phyloP scores from a whole-genome alignment of 495 filamentous ascomycete genomes.

The Penicillium macrosclerotiorum region DNA sequence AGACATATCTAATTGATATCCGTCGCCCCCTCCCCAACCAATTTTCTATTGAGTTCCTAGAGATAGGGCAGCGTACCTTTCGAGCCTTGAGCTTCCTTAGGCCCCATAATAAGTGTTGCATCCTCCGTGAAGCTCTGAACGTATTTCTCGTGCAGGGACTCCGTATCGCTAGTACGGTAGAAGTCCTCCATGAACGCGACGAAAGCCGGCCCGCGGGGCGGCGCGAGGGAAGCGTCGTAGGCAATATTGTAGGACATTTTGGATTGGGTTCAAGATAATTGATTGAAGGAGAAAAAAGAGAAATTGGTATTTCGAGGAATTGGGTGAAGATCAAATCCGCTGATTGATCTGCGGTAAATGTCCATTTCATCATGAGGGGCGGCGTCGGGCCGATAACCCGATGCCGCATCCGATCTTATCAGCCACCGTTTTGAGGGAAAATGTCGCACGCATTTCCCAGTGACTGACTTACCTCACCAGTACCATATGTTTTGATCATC shows the following conservation, averaged over 20 bases:
- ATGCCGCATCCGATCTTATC: conserved; percentile 26
- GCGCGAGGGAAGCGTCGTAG: conserved; percentile 29
- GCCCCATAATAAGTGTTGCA: conserved; percentile 57
- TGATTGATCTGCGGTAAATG: conserved; percentile 1
- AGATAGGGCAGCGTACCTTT: conserved; percentile 37
- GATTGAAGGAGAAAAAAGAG: not conserved
- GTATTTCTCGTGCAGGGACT: conserved; percentile 55
- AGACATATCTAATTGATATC: too few species aligned
- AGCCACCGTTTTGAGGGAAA: not conserved
- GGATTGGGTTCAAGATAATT: not conserved
- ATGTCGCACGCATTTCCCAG: too few species aligned
- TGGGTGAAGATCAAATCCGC: not conserved
- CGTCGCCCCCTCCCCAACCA: too few species aligned
- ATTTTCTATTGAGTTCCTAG: not conserved
- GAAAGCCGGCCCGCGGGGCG: conserved; percentile 32
- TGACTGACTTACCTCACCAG: too few species aligned
- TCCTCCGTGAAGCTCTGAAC: conserved; percentile 52
- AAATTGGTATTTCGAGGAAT: too few species aligned
- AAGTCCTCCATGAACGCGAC: conserved; percentile 54
- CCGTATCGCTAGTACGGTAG: conserved; percentile 57
- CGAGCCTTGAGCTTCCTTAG: conserved; percentile 48
- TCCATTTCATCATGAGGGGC: conserved; percentile 15
- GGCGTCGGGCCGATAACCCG: conserved; percentile 14
- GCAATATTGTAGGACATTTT: conserved; percentile 42
- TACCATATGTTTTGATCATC: too few species aligned